Percentiles rank a stretch among this genome's conserved stretches.
phyloP scores from a whole-genome alignment of 495 filamentous ascomycete genomes.

The Tuber borchii region DNA sequence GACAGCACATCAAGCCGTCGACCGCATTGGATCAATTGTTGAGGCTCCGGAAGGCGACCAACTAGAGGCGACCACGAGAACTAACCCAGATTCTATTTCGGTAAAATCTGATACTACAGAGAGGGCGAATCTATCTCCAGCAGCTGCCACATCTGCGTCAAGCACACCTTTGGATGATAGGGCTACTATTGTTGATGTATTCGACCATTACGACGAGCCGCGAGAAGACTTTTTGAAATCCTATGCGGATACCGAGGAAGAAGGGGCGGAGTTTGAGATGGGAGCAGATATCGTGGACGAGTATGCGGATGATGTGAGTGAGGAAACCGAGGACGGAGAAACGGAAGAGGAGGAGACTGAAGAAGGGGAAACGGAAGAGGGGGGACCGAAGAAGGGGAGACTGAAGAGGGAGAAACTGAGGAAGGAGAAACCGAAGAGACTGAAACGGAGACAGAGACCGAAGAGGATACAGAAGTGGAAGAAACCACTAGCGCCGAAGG shows the following conservation, averaged over 20 bases:
- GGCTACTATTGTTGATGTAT: conserved; percentile 37
- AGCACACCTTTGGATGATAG: conserved; percentile 36
- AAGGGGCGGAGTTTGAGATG: conserved; percentile 10
- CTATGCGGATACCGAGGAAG: conserved; percentile 31
- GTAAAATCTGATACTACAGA: conserved; percentile 19
- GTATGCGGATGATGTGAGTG: conserved; percentile 11
- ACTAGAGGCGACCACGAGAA: conserved; percentile 34
- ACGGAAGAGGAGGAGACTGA: conserved; percentile 18
- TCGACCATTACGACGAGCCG: conserved; percentile 41
- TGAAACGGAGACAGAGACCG: conserved; percentile 21
- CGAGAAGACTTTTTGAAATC: conserved; percentile 39
- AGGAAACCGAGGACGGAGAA: conserved; percentile 18
- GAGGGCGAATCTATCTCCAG: conserved; percentile 32
- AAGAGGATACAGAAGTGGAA: conserved; percentile 34
- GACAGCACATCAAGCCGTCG: conserved; percentile 30
- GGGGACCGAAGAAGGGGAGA: conserved; percentile 10
- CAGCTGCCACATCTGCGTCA: conserved; percentile 28
- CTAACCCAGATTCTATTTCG: conserved; percentile 32
- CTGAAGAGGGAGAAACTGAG: conserved; percentile 8
- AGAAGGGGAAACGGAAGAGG: conserved; percentile 14
- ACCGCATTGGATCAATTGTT: conserved; percentile 30
- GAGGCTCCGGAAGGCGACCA: conserved; percentile 32
- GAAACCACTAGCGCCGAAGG: conserved; percentile 23
- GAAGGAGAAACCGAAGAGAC: conserved; percentile 11
- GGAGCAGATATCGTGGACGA: conserved; percentile 33